Evolutionary conservation across 2,329 filamentous ascomycete species (phyloP).

Genomic region (Rosellinia necatrix): DNA sequence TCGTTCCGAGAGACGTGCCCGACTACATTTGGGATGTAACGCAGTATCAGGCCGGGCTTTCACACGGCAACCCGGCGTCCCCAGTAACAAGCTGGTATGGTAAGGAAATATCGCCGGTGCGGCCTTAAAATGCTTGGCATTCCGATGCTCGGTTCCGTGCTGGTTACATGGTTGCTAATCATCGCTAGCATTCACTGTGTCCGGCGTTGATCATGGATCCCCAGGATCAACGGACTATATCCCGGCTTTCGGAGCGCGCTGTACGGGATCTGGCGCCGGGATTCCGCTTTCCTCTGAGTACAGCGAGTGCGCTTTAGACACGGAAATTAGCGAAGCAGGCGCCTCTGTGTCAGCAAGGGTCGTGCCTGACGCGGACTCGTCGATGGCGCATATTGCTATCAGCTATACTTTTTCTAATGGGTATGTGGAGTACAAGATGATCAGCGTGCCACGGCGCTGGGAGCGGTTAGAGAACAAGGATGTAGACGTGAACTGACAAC

Average conservation of each 20-base stretch:
- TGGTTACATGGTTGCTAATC: constrained; percentile 6
- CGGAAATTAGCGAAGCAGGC: not conserved
- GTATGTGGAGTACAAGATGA: constrained; percentile 14
- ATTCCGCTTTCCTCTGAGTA: constrained; percentile 19
- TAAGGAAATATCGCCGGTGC: too few relatives aligned
- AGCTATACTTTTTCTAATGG: constrained; percentile 10
- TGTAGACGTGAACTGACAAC: not conserved
- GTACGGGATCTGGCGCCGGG: constrained; percentile 15
- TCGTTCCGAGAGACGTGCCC: not conserved
- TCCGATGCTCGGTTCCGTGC: too few relatives aligned
- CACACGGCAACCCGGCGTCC: constrained; percentile 21
- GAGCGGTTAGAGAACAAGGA: too few relatives aligned
- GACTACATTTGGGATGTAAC: constrained; percentile 21
- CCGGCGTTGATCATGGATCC: constrained; percentile 2
- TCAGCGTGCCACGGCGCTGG: not conserved
- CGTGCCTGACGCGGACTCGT: constrained; percentile 6
- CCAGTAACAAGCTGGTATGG: constrained; percentile 24
- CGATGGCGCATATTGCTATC: constrained; percentile 24
- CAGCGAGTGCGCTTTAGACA: constrained; percentile 10
- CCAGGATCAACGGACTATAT: constrained; percentile 5
- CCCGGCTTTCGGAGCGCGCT: constrained; percentile 18
- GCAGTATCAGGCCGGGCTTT: constrained; percentile 23
- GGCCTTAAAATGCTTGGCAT: too few relatives aligned
- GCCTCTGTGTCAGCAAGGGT: constrained; percentile 16
- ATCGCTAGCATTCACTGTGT: constrained; percentile 13